Conservation (phyloP, 2,329 filamentous ascomycete species). For the Trichophyton benhamiae region DNA sequence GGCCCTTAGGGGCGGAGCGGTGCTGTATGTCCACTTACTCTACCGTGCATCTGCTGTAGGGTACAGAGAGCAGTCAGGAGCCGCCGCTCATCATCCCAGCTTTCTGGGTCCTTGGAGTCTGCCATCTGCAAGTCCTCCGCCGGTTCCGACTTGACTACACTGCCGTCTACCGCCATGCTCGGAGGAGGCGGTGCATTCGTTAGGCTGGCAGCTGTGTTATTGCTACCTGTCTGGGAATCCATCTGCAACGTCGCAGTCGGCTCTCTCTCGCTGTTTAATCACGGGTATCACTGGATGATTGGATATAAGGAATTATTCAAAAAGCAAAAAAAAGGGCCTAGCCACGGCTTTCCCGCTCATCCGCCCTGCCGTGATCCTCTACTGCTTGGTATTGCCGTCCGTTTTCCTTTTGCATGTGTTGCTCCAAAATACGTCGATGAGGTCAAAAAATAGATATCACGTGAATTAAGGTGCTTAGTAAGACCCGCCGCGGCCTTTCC, state of each 20-base stretch:
- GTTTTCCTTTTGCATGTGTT: neutral
- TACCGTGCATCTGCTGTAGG: slow-evolving; percentile 28
- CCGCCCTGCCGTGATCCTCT: neutral
- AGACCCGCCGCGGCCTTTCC: neutral
- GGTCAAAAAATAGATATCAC: neutral
- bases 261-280: neutral
- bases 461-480: neutral
- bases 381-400: neutral
- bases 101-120: neutral
- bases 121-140: neutral
- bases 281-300: neutral
- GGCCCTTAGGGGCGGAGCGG: too few relatives aligned
- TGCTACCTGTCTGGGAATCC: neutral
- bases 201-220: neutral
- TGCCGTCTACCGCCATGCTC: neutral
- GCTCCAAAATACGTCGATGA: neutral
- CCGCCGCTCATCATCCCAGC: slow-evolving; percentile 26
- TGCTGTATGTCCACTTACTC: slow-evolving; percentile 7
- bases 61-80: slow-evolving; percentile 30
- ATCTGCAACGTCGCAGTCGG: neutral
- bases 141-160: neutral
- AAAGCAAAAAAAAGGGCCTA: neutral
- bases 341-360: neutral
- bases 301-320: too few relatives aligned
- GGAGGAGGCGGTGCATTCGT: neutral